Evolutionary conservation across 305 asterid species (phyloP).

Genomic region (Withania somnifera): DNA sequence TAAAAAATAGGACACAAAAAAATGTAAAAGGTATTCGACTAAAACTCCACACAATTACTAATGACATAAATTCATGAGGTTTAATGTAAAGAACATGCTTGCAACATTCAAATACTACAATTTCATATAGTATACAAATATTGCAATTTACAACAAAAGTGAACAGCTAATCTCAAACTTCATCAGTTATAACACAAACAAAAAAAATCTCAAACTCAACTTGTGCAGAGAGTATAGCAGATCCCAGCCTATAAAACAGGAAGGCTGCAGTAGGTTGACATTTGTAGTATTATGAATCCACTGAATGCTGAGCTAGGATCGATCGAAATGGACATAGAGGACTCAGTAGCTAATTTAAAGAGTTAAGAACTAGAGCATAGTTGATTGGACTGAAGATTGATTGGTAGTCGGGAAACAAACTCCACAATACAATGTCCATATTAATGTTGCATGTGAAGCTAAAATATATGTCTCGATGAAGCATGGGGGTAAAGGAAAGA

Average conservation of each 20-base stretch:
- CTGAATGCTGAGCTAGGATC: neutral
- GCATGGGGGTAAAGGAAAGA: neutral
- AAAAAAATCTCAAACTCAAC: neutral
- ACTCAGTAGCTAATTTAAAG: neutral
- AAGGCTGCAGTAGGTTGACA: neutral
- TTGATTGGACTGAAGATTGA: neutral
- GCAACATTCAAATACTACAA: neutral
- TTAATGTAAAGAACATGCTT: neutral
- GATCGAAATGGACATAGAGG: neutral
- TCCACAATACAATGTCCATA: neutral
- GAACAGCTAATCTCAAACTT: neutral
- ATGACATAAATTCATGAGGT: neutral
- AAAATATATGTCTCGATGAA: neutral
- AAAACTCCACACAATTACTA: neutral
- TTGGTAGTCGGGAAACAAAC: neutral
- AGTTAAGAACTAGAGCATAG: neutral
- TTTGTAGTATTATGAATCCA: neutral
- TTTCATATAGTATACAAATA: neutral
- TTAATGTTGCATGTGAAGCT: neutral
- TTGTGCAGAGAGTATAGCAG: neutral
- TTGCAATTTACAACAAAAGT: neutral
- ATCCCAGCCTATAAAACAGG: neutral
- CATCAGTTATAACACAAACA: neutral
- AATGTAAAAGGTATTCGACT: neutral
- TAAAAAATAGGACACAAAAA: neutral